Evolutionary conservation across 345 rosid genomes (phyloP).

Genomic region (Abelmoschus esculentus): DNA sequence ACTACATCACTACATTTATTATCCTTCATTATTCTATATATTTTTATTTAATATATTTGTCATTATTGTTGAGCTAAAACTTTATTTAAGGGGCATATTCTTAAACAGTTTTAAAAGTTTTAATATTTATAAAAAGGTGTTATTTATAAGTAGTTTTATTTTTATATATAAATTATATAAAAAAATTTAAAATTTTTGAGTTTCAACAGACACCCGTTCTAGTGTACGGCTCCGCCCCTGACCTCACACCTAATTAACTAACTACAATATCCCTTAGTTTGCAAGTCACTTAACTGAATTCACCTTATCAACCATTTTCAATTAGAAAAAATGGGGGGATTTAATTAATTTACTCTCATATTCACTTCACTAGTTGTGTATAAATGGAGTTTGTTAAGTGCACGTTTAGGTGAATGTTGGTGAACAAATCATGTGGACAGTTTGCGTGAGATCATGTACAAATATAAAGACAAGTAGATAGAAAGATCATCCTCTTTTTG

Average conservation of each 20-base stretch:
- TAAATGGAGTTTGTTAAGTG: constrained; percentile 29
- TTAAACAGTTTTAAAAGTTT: no score
- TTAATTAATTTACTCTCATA: neutral
- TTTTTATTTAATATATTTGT: constrained; percentile 15
- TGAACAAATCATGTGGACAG: constrained; percentile 26
- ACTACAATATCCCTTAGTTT: constrained; percentile 44
- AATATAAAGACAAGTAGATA: constrained; percentile 10
- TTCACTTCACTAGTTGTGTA: neutral
- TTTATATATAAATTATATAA: no score
- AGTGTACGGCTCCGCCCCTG: no score
- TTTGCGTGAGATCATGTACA: constrained; percentile 29
- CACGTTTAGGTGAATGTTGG: constrained; percentile 33
- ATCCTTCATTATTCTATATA: neutral
- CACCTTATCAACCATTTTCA: no score
- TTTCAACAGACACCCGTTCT: no score
- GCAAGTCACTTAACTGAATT: no score
- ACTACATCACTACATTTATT: constrained; percentile 5
- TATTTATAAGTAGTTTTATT: no score
- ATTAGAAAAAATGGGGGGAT: neutral
- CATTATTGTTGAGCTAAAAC: no score
- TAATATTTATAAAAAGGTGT: no score
- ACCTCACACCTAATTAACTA: constrained; percentile 53
- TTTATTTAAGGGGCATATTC: no score
- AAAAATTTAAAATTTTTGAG: no score
- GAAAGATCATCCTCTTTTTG: no score